A percentile compares a stretch with the other conserved stretches of the same genome.
Conservation (phyloP, 2,329 filamentous ascomycete genomes). For the Cladosporium austrohemisphaericum region DNA sequence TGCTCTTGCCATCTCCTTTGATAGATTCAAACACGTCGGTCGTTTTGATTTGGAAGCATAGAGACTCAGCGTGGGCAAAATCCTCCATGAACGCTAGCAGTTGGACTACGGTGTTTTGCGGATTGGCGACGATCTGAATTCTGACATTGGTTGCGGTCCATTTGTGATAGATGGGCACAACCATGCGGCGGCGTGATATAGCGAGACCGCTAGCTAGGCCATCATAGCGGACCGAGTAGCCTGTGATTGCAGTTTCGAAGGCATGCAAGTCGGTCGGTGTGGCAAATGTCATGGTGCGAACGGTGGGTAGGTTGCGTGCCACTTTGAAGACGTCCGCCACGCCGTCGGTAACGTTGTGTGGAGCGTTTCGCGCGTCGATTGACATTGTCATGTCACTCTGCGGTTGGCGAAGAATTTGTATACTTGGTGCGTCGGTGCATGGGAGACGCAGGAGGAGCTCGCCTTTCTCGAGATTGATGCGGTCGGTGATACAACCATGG, state of each 20-base stretch:
- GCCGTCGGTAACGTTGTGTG: conserved; percentile 51
- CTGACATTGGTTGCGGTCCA: conserved; percentile 81
- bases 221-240: conserved; percentile 61
- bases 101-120: conserved; percentile 69
- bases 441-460: conserved; percentile 46
- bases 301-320: conserved; percentile 47
- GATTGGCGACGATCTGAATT: conserved; percentile 66
- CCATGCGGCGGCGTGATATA: conserved; percentile 71
- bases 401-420: conserved; percentile 66
- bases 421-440: conserved; percentile 46
- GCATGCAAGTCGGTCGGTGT: conserved; percentile 60
- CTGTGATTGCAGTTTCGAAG: conserved; percentile 76
- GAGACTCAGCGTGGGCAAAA: conserved; percentile 79
- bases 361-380: conserved; percentile 47
- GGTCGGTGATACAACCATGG: conserved; percentile 26
- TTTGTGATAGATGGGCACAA: conserved; percentile 90
- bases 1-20: conserved; percentile 38
- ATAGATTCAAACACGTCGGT: conserved; percentile 74
- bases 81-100: conserved; percentile 84
- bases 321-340: conserved; percentile 61
- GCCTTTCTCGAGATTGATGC: conserved; percentile 66
- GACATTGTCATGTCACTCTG: conserved; percentile 76
- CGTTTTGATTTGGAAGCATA: conserved; percentile 82
- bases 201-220: conserved; percentile 66
- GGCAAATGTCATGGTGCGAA: conserved; percentile 60